Evolutionary conservation across 768 basidiomycete species (phyloP), one percentile per base, ranked within the genome.

Genomic region (Podaxis sp.): DNA sequence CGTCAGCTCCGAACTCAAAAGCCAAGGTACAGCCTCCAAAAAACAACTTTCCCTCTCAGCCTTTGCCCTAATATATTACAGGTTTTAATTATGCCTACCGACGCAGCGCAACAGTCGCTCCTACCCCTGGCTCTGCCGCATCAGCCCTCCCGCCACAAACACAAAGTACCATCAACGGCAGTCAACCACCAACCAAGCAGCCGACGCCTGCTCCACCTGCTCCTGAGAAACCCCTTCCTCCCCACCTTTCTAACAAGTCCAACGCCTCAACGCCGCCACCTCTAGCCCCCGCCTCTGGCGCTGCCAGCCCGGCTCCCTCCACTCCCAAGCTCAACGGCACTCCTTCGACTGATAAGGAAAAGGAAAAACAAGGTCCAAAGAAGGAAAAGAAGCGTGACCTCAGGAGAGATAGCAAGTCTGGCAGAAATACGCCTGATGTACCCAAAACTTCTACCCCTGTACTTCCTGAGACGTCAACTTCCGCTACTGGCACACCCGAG

Each of bases 61-160:
- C 19, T 46, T 17, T 29, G 49, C 22, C 24, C 22, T 41, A 59
- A 40, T 63, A 64, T 27, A 47, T 22, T 38, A 8, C 55, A 95
- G 94, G 96, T 37, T 96, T 98, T 81, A 97, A 98, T 77, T 99
- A 94, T 67, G 93, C 93, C 1, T 96, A 96, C 74, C 88, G 95
- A 63, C 88, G 90, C 59, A 86, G 86, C 4, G 84, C 88, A 36
- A 84, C 86, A 22, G 75, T 80, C 9, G 77, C 77, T 2, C 80
- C 83, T 19, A 90, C 88, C 0, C 87, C 89, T 3, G 84, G 77
- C 68, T 83, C 88, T 5, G 73, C 80, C 5, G 79, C 80, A 1
- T 81, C 85, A 13, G 74, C 82, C 4, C 77, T 88, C 19, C 85
- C 78, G 4, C 43, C 74, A 63, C 46, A 72, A 2, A 70, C 33